phyloP scores from a whole-genome alignment of 495 filamentous ascomycete species.

The Aspergillus asperescens region DNA sequence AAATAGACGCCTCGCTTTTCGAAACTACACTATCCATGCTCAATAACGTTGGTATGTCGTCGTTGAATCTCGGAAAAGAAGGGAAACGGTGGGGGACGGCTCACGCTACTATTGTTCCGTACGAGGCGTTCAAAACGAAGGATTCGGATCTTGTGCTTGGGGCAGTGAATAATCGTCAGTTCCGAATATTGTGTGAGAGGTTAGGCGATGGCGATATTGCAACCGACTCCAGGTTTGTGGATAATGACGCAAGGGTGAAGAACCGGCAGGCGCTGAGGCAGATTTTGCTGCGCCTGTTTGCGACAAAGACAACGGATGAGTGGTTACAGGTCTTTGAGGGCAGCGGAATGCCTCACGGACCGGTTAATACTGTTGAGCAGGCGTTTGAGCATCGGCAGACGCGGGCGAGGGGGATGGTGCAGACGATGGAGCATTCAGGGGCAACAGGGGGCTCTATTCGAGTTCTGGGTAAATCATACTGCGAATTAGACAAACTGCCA shows the following conservation, averaged over 20 bases:
- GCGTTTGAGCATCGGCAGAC: constrained; percentile 49
- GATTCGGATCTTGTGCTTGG: constrained; percentile 91
- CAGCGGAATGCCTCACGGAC: constrained; percentile 88
- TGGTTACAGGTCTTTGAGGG: constrained; percentile 89
- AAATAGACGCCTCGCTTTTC: constrained; percentile 81
- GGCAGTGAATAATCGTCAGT: constrained; percentile 88
- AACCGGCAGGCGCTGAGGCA: constrained; percentile 68
- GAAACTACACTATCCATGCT: too few relatives aligned
- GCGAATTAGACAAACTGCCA: too few relatives aligned
- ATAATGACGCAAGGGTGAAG: constrained; percentile 74
- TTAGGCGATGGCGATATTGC: constrained; percentile 76
- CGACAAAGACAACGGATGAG: constrained; percentile 71
- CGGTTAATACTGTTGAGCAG: constrained; percentile 75
- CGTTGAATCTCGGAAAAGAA: constrained; percentile 81
- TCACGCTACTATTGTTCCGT: constrained; percentile 95
- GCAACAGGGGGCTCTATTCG: constrained; percentile 86
- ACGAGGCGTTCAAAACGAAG: constrained; percentile 80
- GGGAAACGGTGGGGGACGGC: constrained; percentile 90
- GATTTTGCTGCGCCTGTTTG: constrained; percentile 70
- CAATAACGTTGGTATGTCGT: constrained; percentile 65
- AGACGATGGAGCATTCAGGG: constrained; percentile 71
- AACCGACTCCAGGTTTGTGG: constrained; percentile 63
- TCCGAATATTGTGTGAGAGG: constrained; percentile 78
- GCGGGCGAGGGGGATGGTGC: constrained; percentile 78
- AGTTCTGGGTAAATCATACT: constrained; percentile 69